These are phyloP conservation scores for Gillenia trifoliata DNA, from an alignment of 306 rosid genomes.

Conservation along the genomic window DNA sequence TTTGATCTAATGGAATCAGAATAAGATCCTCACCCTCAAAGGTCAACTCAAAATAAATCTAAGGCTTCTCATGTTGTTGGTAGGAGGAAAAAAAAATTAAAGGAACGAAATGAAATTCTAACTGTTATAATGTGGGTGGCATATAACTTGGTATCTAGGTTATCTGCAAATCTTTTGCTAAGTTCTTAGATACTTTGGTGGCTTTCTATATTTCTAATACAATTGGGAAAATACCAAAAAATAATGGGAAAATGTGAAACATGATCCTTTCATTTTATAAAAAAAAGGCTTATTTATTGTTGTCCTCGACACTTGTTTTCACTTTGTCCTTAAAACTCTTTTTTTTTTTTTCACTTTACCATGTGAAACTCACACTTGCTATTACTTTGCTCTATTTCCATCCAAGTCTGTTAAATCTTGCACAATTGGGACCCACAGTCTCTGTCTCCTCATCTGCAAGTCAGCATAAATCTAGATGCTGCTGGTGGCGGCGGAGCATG, in stretches of 20 bases:
- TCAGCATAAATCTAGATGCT: too few relatives aligned
- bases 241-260: neutral
- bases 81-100: too few relatives aligned
- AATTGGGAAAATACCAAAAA: neutral
- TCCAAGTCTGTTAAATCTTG: too few relatives aligned
- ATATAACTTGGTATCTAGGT: neutral
- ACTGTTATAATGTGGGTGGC: neutral
- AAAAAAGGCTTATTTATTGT: too few relatives aligned
- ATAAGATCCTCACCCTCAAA: slow-evolving; percentile 8
- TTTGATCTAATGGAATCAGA: slow-evolving; percentile 26
- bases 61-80: neutral
- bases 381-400: too few relatives aligned
- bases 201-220: neutral
- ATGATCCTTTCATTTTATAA: neutral
- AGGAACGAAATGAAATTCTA: neutral
- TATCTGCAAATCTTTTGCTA: neutral
- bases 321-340: too few relatives aligned
- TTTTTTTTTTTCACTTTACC: too few relatives aligned
- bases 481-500: slow-evolving; percentile 1
- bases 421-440: too few relatives aligned
- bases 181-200: neutral
- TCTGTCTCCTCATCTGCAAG: too few relatives aligned
- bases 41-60: slow-evolving; percentile 2
- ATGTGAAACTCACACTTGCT: too few relatives aligned
- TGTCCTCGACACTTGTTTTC: too few relatives aligned